Base-by-base conservation (phyloP, 2,329 filamentous ascomycete species). In the Apiospora sp. region DNA sequence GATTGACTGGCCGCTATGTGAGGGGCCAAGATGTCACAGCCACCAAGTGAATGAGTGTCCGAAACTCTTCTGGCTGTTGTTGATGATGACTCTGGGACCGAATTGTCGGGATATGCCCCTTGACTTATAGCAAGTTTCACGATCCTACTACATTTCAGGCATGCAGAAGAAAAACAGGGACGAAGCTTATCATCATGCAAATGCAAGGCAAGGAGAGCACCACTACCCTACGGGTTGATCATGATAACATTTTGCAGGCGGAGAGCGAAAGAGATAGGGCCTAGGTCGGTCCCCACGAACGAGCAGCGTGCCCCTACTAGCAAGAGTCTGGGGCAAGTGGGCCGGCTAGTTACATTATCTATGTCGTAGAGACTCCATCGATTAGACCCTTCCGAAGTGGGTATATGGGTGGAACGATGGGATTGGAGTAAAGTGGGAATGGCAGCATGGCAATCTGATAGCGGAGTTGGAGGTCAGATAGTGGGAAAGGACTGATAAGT, bases 311-410 rank as follows among this genome's bases (percentile, higher is more conserved):
- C 44, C 13, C 44, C 13, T 30, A 6, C 30, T 37, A 22, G 30
- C 34, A n/a, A 22, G 58, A 64, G 58, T 64, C 58, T 64, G 58
- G 58, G 58, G 58, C 58, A 64, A 41, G 30, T 64, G 54, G 54
- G 54, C 54, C 54, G 27, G 22, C n/a, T 13, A 16, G 51, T 1
- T 4, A 3, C 24, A 16, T 27, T 34, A 34, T 58, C 27, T 58
- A 22, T 16, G 24, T 30, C 54, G 24, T 34, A 22, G 54, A 14
- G 44, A 14, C 44, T 37, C 48, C 68, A 34, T 37, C 51, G 24
- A 58, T 58, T 58, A 16, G 14, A 58, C 27, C 6, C 51, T 30
- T 41, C 19, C 22, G 6, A 64, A 64, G 58, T 64, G 58, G 58
- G 22, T 49, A 24, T 61, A 41, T n/a, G 14, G 6, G 58, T 64